Conservation (phyloP, 2,329 filamentous ascomycete species). For the Orbilia oligospora region DNA sequence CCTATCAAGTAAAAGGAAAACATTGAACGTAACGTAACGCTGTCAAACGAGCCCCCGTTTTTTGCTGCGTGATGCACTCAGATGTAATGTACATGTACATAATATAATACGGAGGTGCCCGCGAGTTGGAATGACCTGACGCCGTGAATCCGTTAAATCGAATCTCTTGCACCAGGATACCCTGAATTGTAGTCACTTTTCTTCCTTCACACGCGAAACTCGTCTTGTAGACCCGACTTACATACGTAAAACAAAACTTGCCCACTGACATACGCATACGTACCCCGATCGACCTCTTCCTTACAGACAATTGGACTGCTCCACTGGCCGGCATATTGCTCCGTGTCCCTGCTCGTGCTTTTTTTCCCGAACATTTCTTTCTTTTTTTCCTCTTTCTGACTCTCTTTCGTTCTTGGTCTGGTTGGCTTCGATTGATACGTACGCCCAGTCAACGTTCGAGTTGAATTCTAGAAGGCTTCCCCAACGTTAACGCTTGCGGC, state of each 20-base stretch:
- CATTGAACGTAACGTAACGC: conserved; percentile 11
- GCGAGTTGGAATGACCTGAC: conserved; percentile 33
- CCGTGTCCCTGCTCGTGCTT: conserved; percentile 14
- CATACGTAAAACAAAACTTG: conserved; percentile 12
- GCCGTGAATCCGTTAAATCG: conserved; percentile 26
- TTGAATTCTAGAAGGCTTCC: conserved; percentile 49
- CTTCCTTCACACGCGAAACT: conserved; percentile 42
- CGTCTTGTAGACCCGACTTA: conserved; percentile 21
- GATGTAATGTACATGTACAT: conserved; percentile 50
- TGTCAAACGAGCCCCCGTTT: conserved; percentile 49
- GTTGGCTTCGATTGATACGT: background rate
- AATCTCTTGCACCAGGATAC: conserved; percentile 41
- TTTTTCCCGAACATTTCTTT: no score
- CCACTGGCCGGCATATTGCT: conserved; percentile 35
- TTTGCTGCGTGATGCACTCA: conserved; percentile 13
- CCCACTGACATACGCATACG: no score
- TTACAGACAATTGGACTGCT: conserved; percentile 20
- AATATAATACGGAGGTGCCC: conserved; percentile 53
- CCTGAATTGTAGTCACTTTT: conserved; percentile 25
- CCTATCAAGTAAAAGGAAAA: conserved; percentile 25
- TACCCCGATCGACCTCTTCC: background rate
- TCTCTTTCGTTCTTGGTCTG: conserved; percentile 1
- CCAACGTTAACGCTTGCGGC: conserved; percentile 19
- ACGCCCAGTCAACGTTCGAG: conserved; percentile 25
- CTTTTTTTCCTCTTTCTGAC: conserved; percentile 3